Evolutionary conservation across 768 basidiomycete genomes (phyloP).

Genomic region (Hemileccinum impolitum): DNA sequence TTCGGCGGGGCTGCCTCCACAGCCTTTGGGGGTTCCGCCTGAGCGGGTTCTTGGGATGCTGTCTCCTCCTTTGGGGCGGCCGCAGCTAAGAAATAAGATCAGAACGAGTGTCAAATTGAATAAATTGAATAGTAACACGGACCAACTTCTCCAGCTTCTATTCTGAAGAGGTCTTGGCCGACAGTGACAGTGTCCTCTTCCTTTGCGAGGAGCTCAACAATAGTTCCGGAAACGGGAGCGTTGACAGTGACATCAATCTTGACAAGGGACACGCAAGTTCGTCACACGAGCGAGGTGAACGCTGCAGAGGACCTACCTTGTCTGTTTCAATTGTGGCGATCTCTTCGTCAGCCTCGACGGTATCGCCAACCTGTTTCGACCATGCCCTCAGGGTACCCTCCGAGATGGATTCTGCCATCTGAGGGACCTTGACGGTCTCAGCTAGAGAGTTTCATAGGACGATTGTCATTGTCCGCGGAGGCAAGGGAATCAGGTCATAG

Average conservation of each 20-base stretch:
- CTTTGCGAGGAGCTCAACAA: conserved; percentile 78
- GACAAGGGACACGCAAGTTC: conserved; percentile 7
- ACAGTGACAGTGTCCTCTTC: conserved; percentile 95
- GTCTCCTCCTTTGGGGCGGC: conserved; percentile 28
- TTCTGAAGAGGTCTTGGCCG: conserved; percentile 89
- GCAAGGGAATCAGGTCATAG: conserved; percentile 15
- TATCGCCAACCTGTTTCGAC: conserved; percentile 91
- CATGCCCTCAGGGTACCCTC: conserved; percentile 96
- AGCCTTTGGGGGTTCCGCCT: conserved; percentile 28
- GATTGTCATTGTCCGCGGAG: conserved; percentile 8
- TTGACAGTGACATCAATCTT: conserved; percentile 98
- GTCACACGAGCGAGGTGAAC: not conserved
- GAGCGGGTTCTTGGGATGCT: conserved; percentile 23
- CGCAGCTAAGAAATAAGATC: conserved; percentile 18
- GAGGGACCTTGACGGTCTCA: conserved; percentile 91
- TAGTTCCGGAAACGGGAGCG: conserved; percentile 82
- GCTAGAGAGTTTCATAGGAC: conserved; percentile 37
- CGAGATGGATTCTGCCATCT: conserved; percentile 98
- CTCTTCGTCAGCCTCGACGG: conserved; percentile 90
- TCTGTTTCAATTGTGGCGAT: conserved; percentile 98
- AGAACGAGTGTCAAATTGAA: not conserved
- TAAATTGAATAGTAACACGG: conserved; percentile 15
- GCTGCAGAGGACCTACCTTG: conserved; percentile 56
- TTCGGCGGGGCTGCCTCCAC: conserved; percentile 44
- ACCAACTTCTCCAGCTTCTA: conserved; percentile 78